phyloP scores from a whole-genome alignment of 2,329 filamentous ascomycete genomes.

The Didymellaceae sp. region DNA sequence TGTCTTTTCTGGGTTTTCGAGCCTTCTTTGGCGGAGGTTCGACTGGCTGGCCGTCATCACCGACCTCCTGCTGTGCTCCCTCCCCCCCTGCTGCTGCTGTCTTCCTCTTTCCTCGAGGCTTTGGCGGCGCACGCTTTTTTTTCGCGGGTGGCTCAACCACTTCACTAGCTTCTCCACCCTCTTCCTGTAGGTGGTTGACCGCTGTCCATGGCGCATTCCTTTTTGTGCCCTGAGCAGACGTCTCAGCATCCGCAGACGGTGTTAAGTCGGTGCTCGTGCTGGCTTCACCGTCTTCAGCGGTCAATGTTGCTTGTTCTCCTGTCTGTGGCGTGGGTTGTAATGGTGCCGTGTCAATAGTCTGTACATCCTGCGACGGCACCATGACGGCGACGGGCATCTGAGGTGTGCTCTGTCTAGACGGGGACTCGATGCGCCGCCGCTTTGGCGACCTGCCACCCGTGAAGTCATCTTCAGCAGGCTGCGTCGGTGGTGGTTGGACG shows the following conservation, averaged over 20 bases:
- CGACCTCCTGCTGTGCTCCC: constrained; percentile 7
- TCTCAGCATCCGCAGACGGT: neutral
- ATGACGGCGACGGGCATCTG: constrained; percentile 12
- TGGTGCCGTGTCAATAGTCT: neutral
- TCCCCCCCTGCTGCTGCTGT: constrained; percentile 3
- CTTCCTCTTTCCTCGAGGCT: constrained; percentile 18
- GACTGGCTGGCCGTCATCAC: constrained; percentile 21
- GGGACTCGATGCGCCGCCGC: constrained; percentile 26
- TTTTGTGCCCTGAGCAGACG: constrained; percentile 14
- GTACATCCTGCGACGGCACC: constrained; percentile 4
- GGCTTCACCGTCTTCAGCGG: neutral
- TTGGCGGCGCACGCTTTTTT: constrained; percentile 23
- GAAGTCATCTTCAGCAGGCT: constrained; percentile 15
- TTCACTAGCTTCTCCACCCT: constrained; percentile 17
- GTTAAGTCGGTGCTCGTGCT: neutral
- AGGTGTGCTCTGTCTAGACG: constrained; percentile 4
- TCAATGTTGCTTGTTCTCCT: neutral
- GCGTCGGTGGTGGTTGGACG: neutral
- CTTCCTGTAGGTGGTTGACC: constrained; percentile 36
- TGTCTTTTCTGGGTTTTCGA: constrained; percentile 39
- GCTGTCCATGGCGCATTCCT: constrained; percentile 34
- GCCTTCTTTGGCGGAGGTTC: constrained; percentile 32
- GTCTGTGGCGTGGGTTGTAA: neutral
- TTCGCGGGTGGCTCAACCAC: constrained; percentile 14
- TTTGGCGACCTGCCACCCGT: constrained; percentile 29